phyloP scores from a whole-genome alignment of 768 basidiomycete genomes.

The Phlebiopsis flavidoalba region DNA sequence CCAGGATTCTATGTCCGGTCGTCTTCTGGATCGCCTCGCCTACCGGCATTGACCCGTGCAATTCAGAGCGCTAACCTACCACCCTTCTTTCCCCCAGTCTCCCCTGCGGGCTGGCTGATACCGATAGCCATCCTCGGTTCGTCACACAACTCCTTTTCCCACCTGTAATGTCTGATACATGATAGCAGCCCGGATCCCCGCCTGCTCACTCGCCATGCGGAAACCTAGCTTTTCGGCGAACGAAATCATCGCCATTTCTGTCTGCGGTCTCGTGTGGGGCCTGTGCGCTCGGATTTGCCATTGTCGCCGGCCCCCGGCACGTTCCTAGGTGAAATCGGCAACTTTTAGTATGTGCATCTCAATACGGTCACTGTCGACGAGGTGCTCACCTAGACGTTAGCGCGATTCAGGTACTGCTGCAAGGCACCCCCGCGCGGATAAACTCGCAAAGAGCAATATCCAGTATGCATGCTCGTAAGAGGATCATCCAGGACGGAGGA shows the following conservation, averaged over 20 bases:
- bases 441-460: conserved; percentile 42
- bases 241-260: conserved; percentile 82
- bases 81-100: conserved; percentile 13
- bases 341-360: conserved; percentile 63
- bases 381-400: conserved; percentile 28
- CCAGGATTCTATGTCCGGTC: no score
- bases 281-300: conserved; percentile 82
- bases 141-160: conserved; percentile 41
- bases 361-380: neutral
- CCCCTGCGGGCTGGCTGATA: conserved; percentile 34
- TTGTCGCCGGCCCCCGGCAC: conserved; percentile 82
- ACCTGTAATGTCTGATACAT: conserved; percentile 23
- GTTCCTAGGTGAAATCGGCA: conserved; percentile 81
- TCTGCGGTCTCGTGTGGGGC: conserved; percentile 91
- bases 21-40: neutral
- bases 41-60: neutral
- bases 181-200: neutral
- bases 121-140: conserved; percentile 40
- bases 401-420: conserved; percentile 82
- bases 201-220: neutral
- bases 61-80: conserved; percentile 2
- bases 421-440: conserved; percentile 68
- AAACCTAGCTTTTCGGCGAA: conserved; percentile 76
- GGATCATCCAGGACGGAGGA: conserved; percentile 79
- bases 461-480: conserved; percentile 44